Evolutionary conservation across 1,284 basidiomycete genomes (phyloP), one percentile per base, ranked within the genome.

Genomic region (Leccinum griseonigrum): DNA sequence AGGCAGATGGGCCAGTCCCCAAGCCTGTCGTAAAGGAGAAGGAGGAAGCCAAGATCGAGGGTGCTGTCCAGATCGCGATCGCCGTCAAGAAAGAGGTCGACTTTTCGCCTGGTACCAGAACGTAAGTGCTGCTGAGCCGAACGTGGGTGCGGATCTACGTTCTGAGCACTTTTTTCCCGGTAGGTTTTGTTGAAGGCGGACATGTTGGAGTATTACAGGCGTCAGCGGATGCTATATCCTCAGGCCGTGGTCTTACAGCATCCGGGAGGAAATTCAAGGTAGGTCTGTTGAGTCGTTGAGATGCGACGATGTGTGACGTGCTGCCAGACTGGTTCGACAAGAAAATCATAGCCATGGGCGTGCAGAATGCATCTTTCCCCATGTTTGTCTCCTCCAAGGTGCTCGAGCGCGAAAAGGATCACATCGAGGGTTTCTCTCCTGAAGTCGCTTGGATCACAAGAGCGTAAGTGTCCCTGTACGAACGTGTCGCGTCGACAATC

Each of bases 401-500:
- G 40, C 85, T 99, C 59, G 96, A 99, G 78, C 85, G 91, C 55
- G 97, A 99, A 77, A 99, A 99, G 81, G 91, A 99, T 71, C 97
- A 99, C 77, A 95, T 99, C 66, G 97, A 98, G 75, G 97, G 97
- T n/a, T 99, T 99, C 77, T 97, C 97, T 64, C 96, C 97, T 1
- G 97, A 99, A 77, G 97, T 99, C 38, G 97, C 97, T 29, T 99
- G 97, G 97, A 97, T 99, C 59, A 99, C 97, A 52, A 85, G 86
- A 77, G 97, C 97, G 91, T 95, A 72, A 74, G 91, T 86, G 16
- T 26, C 1, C 9, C 22, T 28, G 18, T 26, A 22, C 46, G 7
- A 48, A 46, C 14, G 57, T 2, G 18, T 28, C 34, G 43, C 22
- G 13, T 38, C 6, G 8, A 29, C 11, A 9, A 1, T 58, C 40